Percentiles rank a stretch among this genome's conserved stretches.
These are phyloP conservation scores for Maudiozyma bulderi DNA, from an alignment of 805 yeast species.

Conservation along the genomic window DNA sequence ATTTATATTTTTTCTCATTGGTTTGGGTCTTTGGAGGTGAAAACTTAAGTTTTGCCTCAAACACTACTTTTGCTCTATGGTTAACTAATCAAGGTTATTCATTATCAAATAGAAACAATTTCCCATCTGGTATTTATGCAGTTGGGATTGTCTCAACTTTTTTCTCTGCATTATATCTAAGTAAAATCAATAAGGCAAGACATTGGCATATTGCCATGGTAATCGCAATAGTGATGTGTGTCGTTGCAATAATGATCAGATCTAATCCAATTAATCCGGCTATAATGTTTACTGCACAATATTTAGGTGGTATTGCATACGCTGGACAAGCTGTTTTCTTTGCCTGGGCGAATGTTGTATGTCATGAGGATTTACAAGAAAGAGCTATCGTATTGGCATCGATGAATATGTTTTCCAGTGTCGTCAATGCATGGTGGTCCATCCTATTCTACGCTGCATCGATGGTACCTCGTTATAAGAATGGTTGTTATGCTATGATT, in stretches of 20 bases:
- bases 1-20: conserved; percentile 44
- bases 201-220: conserved; percentile 45
- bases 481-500: conserved; percentile 50
- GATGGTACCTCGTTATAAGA: conserved; percentile 40
- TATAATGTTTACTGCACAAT: conserved; percentile 45
- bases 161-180: conserved; percentile 35
- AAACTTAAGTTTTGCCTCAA: conserved; percentile 37
- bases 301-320: conserved; percentile 43
- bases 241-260: conserved; percentile 40
- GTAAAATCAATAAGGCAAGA: conserved; percentile 32
- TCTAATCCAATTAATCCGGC: conserved; percentile 32
- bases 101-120: conserved; percentile 38
- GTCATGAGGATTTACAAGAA: conserved; percentile 50
- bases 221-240: conserved; percentile 34
- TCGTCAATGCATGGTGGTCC: conserved; percentile 60
- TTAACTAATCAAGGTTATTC: conserved; percentile 34
- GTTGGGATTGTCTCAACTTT: conserved; percentile 42
- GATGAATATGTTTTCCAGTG: conserved; percentile 56
- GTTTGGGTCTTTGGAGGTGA: conserved; percentile 46
- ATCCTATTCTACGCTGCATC: conserved; percentile 43
- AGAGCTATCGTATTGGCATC: conserved; percentile 56
- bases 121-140: conserved; percentile 46
- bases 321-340: conserved; percentile 54
- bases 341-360: conserved; percentile 55
- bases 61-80: conserved; percentile 42